These are phyloP conservation scores for Yarrowia divulgata DNA, from an alignment of 805 yeast species.

Conservation along the genomic window DNA sequence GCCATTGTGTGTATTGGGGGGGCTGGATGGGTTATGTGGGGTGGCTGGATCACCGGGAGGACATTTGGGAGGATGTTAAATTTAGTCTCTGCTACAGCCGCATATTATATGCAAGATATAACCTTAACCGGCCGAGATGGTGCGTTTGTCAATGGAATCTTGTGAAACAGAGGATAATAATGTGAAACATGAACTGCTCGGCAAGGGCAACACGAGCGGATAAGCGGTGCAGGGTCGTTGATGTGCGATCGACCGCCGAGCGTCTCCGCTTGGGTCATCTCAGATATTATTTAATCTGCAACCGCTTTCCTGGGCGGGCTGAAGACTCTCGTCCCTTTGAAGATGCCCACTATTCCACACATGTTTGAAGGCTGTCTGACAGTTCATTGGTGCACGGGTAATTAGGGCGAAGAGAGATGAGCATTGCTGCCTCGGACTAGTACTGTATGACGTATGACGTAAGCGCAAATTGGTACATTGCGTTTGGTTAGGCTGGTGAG, in stretches of 20 bases:
- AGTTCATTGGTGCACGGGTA: no score
- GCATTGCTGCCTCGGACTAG: no score
- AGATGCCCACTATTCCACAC: no score
- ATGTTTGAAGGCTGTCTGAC: no score
- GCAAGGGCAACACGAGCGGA: conserved; percentile 1
- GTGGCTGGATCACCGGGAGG: neutral
- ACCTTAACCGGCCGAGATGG: neutral
- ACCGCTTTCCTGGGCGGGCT: neutral
- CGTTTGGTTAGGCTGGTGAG: no score
- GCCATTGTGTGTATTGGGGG: conserved; percentile 1
- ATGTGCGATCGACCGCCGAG: neutral
- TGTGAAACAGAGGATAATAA: neutral
- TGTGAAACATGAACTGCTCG: conserved; percentile 12
- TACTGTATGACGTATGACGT: no score
- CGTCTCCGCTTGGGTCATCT: neutral
- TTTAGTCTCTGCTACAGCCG: neutral
- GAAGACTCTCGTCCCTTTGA: no score
- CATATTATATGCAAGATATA: conserved; percentile 2
- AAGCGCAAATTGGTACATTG: no score
- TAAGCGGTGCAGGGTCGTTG: conserved; percentile 4
- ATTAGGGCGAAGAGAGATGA: no score
- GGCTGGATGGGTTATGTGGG: conserved; percentile 2
- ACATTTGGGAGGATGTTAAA: conserved; percentile 3
- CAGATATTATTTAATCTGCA: neutral
- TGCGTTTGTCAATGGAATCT: conserved; percentile 9